These are phyloP conservation scores for Syncephalastrum contaminatum DNA, from an alignment of 371 early-diverging fungal genomes.

Conservation along the genomic window DNA sequence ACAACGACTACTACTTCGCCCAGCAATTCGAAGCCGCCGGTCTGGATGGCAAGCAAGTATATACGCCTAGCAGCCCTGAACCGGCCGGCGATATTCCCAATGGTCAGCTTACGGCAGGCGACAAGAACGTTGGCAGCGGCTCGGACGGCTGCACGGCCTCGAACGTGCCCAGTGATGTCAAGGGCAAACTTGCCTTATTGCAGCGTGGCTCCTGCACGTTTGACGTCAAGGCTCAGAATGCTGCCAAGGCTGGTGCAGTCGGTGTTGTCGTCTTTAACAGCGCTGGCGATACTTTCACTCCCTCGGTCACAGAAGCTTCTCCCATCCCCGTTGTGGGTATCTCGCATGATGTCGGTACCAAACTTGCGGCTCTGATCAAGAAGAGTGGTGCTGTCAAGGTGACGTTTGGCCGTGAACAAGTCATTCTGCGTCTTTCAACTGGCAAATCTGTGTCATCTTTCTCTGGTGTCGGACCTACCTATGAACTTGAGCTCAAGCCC, in stretches of 20 bases:
- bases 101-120: slow-evolving; percentile 18
- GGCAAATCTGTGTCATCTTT: slow-evolving; percentile 44
- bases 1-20: slow-evolving; percentile 32
- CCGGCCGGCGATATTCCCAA: slow-evolving; percentile 8
- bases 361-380: slow-evolving; percentile 11
- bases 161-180: slow-evolving; percentile 16
- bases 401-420: slow-evolving; percentile 6
- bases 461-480: slow-evolving; percentile 44
- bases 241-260: slow-evolving; percentile 43
- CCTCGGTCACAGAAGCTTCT: slow-evolving; percentile 9
- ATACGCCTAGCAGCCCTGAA: slow-evolving; percentile 1
- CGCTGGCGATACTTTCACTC: slow-evolving; percentile 13
- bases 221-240: slow-evolving; percentile 42
- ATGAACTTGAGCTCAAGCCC: slow-evolving; percentile 40
- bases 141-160: slow-evolving; percentile 16
- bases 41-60: background rate
- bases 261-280: slow-evolving; percentile 50
- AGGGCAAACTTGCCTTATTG: slow-evolving; percentile 45
- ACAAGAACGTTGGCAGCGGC: slow-evolving; percentile 11
- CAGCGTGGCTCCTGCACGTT: slow-evolving; percentile 59
- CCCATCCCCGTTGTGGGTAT: slow-evolving; percentile 38
- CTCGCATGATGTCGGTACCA: slow-evolving; percentile 20
- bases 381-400: slow-evolving; percentile 7
- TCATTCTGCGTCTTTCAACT: slow-evolving; percentile 17
- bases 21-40: slow-evolving; percentile 17